Conservation (phyloP, 805 yeast genomes). For the Kuraishia molischiana region DNA sequence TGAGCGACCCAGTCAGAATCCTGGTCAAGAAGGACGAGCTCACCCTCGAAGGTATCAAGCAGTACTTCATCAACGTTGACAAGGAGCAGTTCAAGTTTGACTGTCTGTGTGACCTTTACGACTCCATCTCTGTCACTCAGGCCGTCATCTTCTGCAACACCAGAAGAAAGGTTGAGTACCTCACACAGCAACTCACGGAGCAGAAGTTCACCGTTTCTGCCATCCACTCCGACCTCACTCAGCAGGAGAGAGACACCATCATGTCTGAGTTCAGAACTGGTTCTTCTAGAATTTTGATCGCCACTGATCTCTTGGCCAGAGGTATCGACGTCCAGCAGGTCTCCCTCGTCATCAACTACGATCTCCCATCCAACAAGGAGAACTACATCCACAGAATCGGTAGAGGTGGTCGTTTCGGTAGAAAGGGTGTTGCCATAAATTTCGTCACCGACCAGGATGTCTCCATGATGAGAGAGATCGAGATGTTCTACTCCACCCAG, state of each 20-base stretch:
- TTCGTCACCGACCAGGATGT: slow-evolving; percentile 78
- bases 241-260: slow-evolving; percentile 86
- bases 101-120: slow-evolving; percentile 89
- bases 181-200: slow-evolving; percentile 67
- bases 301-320: slow-evolving; percentile 97
- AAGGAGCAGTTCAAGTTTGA: slow-evolving; percentile 93
- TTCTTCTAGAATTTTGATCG: slow-evolving; percentile 83
- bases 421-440: slow-evolving; percentile 97
- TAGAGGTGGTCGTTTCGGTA: slow-evolving; percentile 96
- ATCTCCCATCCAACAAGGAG: slow-evolving; percentile 85
- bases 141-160: slow-evolving; percentile 98
- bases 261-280: slow-evolving; percentile 96
- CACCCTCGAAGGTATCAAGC: slow-evolving; percentile 90
- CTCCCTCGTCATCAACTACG: slow-evolving; percentile 91
- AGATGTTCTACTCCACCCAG: slow-evolving; percentile 63
- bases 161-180: slow-evolving; percentile 87
- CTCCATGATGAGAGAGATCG: slow-evolving; percentile 63
- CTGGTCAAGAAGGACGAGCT: slow-evolving; percentile 92
- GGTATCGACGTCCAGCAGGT: slow-evolving; percentile 99
- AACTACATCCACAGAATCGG: slow-evolving; percentile 97
- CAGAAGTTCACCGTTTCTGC: slow-evolving; percentile 88
- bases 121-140: slow-evolving; percentile 90
- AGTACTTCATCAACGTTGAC: slow-evolving; percentile 83
- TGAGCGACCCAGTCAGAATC: slow-evolving; percentile 88
- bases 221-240: slow-evolving; percentile 96